These are phyloP conservation scores for Sclerotiophoma versabilis DNA, from an alignment of 2,329 filamentous ascomycete genomes.

Conservation along the genomic window DNA sequence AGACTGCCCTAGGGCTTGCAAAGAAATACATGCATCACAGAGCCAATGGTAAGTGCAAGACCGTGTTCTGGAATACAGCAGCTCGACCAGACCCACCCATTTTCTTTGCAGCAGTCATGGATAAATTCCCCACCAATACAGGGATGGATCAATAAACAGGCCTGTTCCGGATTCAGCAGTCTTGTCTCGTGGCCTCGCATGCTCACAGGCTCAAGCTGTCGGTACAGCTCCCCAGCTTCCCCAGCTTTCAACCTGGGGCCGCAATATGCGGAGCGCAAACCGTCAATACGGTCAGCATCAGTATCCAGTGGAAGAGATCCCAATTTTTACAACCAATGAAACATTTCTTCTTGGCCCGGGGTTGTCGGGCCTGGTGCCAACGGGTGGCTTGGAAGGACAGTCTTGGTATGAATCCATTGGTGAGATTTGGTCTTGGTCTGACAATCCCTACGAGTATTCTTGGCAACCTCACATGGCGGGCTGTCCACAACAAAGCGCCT, in stretches of 20 bases:
- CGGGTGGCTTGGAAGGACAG: constrained; percentile 26
- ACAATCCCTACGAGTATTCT: constrained; percentile 19
- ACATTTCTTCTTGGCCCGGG: constrained; percentile 25
- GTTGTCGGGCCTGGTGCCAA: constrained; percentile 33
- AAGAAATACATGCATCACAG: not conserved
- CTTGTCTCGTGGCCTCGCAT: constrained; percentile 14
- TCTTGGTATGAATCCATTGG: constrained; percentile 27
- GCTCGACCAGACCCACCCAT: not conserved
- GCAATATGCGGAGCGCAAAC: constrained; percentile 25
- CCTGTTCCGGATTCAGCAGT: constrained; percentile 2
- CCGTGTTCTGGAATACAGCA: constrained; percentile 1
- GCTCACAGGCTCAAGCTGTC: constrained; percentile 19
- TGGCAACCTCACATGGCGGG: constrained; percentile 26
- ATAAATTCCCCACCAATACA: constrained; percentile 1
- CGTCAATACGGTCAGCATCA: constrained; percentile 12
- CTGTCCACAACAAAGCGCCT: constrained; percentile 14
- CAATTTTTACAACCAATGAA: constrained; percentile 14
- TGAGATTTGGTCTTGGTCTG: constrained; percentile 16
- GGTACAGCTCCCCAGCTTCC: constrained; percentile 23
- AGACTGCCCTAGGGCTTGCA: not conserved
- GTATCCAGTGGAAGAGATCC: constrained; percentile 11
- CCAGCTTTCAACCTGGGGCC: constrained; percentile 17
- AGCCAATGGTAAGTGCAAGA: not conserved
- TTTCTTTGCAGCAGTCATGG: constrained; percentile 2
- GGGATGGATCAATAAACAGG: not conserved